Evolutionary conservation across 805 yeast genomes (phyloP), one percentile per base, ranked within the genome.

Genomic region (Myxozyma neotropica): DNA sequence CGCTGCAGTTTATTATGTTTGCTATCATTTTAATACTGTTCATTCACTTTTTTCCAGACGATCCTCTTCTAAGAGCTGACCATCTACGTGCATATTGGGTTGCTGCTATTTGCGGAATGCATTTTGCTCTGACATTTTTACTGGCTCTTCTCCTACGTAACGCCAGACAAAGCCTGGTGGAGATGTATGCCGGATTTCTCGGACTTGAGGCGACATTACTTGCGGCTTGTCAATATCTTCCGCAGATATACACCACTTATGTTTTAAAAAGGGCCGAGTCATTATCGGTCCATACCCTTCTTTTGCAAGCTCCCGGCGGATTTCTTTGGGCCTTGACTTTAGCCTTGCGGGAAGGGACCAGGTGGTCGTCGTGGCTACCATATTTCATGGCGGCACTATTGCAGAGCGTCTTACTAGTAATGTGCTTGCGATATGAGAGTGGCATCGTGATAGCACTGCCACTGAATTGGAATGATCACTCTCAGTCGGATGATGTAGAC

Each of bases 241-340:
- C 96, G 0, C 96, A 89, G 72, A 78, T 89, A 8, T 72, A 76
- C 63, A 88, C 92, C 40, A 89, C 96, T 0, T 86, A 78, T 67
- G 69, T 62, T 1, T 77, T 89, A 60, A 85, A 86, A 68, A 91
- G 85, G 64, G 85, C 95, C 0, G 96, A 96, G 8, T 85, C 91
- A 0, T 77, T 89, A 23, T 88, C 95, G 0, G 77, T 88, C 10
- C 81, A 84, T 5, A 88, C 88, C 90, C 87, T 89, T 93, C 74
- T 84, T 44, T 80, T 90, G 64, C 96, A 89, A 71, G 88, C 95
- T 19, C 96, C 96, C 0, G 96, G 96, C 15, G 96, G 96, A 17
- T 86, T 81, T 64, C 57, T 89, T 1, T 89, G 93, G 88, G 82
- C 94, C 1, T 78, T 83, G n/a, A 83, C 88, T 1, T 75, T 89